Conservation (phyloP, 345 rosid species). For the Gossypium ekmanianum region DNA sequence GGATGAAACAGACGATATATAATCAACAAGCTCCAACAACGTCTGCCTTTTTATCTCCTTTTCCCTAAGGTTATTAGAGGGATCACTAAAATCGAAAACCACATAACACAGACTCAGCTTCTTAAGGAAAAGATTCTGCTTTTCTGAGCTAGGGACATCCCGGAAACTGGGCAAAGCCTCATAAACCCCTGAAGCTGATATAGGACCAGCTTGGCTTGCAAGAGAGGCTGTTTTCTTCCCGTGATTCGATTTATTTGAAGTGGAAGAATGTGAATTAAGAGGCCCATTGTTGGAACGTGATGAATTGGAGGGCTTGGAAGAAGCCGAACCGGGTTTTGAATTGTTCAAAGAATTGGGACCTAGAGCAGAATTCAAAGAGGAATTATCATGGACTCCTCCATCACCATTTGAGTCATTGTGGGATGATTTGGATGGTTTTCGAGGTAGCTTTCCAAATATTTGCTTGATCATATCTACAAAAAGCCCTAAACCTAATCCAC, state of each 20-base stretch:
- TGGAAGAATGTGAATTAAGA: slow-evolving; percentile 24
- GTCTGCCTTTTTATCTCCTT: slow-evolving; percentile 79
- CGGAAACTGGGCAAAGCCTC: slow-evolving; percentile 68
- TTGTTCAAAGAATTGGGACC: slow-evolving; percentile 37
- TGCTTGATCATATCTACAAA: slow-evolving; percentile 65
- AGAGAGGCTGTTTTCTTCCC: slow-evolving; percentile 33
- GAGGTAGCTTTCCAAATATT: slow-evolving; percentile 69
- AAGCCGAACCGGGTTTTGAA: slow-evolving; percentile 30
- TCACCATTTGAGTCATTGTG: slow-evolving; percentile 45
- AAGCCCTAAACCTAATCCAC: slow-evolving; percentile 18
- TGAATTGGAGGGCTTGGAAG: slow-evolving; percentile 37
- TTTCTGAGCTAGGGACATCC: slow-evolving; percentile 61
- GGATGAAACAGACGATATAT: slow-evolving; percentile 38
- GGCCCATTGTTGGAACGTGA: slow-evolving; percentile 48
- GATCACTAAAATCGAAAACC: slow-evolving; percentile 64
- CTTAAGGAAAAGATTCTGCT: slow-evolving; percentile 58
- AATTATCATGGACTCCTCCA: slow-evolving; percentile 35
- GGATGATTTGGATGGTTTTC: slow-evolving; percentile 65
- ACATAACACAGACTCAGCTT: slow-evolving; percentile 62
- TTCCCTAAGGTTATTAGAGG: slow-evolving; percentile 59
- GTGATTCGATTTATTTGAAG: slow-evolving; percentile 36
- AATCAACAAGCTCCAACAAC: slow-evolving; percentile 70
- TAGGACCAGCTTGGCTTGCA: slow-evolving; percentile 30
- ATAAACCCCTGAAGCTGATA: slow-evolving; percentile 36
- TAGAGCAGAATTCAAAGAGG: slow-evolving; percentile 34